A percentile compares a stretch with the other conserved stretches of the same genome.
Conservation (phyloP, 352 stramenopile species). For the Globisporangium emineosum region DNA sequence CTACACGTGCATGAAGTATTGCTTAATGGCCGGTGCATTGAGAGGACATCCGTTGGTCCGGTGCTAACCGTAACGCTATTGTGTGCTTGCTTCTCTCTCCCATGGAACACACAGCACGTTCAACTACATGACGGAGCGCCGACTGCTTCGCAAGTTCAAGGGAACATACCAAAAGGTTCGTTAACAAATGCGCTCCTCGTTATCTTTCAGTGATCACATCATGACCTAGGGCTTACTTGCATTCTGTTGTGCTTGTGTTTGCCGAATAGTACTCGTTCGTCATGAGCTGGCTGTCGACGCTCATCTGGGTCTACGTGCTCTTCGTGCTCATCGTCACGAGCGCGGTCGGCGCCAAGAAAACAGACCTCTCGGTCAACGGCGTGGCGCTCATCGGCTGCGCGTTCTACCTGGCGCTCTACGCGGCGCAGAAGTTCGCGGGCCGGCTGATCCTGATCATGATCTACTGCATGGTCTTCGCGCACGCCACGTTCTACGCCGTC, state of each 20-base stretch:
- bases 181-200: background rate
- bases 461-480: conserved; percentile 23
- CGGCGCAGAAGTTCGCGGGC: conserved; percentile 11
- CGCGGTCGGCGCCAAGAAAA: conserved; percentile 18
- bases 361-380: conserved; percentile 20
- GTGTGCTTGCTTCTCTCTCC: background rate
- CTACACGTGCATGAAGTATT: background rate
- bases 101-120: conserved; percentile 12
- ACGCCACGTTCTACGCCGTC: conserved; percentile 25
- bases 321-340: conserved; percentile 24
- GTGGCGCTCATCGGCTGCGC: conserved; percentile 18
- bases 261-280: conserved; percentile 20
- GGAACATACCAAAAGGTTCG: conserved; percentile 21
- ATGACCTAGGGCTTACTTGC: background rate
- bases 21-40: no score
- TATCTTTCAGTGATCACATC: background rate
- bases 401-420: conserved; percentile 23
- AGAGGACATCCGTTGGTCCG: background rate
- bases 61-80: background rate
- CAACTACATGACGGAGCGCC: conserved; percentile 23
- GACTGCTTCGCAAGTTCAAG: conserved; percentile 19
- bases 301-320: conserved; percentile 27
- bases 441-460: conserved; percentile 21
- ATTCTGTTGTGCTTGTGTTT: background rate
- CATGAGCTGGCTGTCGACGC: conserved; percentile 17